These are phyloP conservation scores for Angomonas desouzai DNA, from an alignment of 208 protist species.

Conservation along the genomic window DNA sequence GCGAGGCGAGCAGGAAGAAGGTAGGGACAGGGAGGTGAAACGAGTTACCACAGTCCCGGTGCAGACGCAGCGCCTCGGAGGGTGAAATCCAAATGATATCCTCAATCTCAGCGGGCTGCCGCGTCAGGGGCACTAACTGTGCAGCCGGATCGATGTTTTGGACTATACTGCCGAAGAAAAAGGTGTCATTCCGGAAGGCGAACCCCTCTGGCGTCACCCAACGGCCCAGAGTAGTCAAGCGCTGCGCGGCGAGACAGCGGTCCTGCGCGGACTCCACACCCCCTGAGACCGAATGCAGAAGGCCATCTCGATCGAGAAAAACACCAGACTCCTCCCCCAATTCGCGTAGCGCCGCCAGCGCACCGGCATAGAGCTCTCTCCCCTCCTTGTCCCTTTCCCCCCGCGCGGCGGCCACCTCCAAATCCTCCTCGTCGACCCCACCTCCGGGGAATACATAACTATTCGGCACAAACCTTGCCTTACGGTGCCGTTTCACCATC, in stretches of 20 bases:
- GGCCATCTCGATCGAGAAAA: conserved; percentile 26
- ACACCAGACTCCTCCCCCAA: conserved; percentile 42
- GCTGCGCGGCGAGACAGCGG: conserved; percentile 2
- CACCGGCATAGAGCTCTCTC: conserved; percentile 23
- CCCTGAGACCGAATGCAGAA: background rate
- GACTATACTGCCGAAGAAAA: conserved; percentile 37
- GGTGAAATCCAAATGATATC: conserved; percentile 50
- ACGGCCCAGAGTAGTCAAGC: conserved; percentile 31
- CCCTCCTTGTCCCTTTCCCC: conserved; percentile 10
- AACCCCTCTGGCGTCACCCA: conserved; percentile 48
- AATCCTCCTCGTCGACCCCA: conserved; percentile 35
- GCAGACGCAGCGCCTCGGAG: conserved; percentile 32
- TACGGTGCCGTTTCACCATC: conserved; percentile 52
- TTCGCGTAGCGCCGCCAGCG: conserved; percentile 45
- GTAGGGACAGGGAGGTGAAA: conserved; percentile 49
- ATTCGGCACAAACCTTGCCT: conserved; percentile 54
- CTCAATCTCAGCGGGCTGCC: conserved; percentile 31
- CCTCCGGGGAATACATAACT: conserved; percentile 60
- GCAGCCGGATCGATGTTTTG: conserved; percentile 8
- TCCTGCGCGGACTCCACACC: background rate
- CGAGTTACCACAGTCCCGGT: conserved; percentile 24
- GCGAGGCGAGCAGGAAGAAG: conserved; percentile 35
- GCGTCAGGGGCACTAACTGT: conserved; percentile 26
- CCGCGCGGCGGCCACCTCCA: background rate
- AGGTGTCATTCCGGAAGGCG: conserved; percentile 53